These are phyloP conservation scores for Lentinula boryana DNA, from an alignment of 768 basidiomycete genomes.

Conservation along the genomic window DNA sequence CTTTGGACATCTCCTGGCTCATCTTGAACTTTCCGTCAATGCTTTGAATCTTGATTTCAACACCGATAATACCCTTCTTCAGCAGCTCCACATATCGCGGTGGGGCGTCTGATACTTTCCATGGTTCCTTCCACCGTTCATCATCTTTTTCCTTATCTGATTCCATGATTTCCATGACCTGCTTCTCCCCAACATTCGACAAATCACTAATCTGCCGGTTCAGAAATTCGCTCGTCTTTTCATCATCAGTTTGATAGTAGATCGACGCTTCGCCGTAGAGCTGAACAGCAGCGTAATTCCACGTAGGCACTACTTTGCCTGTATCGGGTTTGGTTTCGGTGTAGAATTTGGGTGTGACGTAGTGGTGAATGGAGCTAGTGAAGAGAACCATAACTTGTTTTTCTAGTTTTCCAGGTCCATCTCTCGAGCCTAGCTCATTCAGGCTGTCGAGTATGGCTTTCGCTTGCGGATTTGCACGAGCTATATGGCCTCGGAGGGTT, in stretches of 20 bases:
- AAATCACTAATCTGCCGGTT: slow-evolving; percentile 9
- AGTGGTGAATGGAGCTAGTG: slow-evolving; percentile 17
- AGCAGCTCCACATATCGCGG: slow-evolving; percentile 13
- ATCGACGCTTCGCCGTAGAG: slow-evolving; percentile 17
- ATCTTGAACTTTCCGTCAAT: slow-evolving; percentile 20
- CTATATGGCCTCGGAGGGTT: slow-evolving; percentile 17
- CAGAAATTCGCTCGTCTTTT: slow-evolving; percentile 11
- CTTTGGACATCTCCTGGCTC: slow-evolving; percentile 16
- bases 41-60: slow-evolving; percentile 16
- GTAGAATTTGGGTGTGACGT: slow-evolving; percentile 21
- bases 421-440: neutral
- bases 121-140: slow-evolving; percentile 7
- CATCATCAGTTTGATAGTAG: slow-evolving; percentile 11
- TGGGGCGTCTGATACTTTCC: slow-evolving; percentile 18
- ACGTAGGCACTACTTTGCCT: slow-evolving; percentile 21
- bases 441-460: slow-evolving; percentile 16
- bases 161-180: slow-evolving; percentile 5
- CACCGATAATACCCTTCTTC: slow-evolving; percentile 21
- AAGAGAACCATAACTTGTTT: slow-evolving; percentile 15
- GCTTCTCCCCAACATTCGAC: slow-evolving; percentile 8
- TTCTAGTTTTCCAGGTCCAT: neutral
- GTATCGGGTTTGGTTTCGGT: slow-evolving; percentile 19
- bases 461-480: slow-evolving; percentile 19
- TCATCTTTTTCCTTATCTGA: too few relatives aligned
- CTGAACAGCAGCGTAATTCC: slow-evolving; percentile 22